These are phyloP conservation scores for Penicillium sp. DNA, from an alignment of 2,329 filamentous ascomycete species.

Conservation along the genomic window DNA sequence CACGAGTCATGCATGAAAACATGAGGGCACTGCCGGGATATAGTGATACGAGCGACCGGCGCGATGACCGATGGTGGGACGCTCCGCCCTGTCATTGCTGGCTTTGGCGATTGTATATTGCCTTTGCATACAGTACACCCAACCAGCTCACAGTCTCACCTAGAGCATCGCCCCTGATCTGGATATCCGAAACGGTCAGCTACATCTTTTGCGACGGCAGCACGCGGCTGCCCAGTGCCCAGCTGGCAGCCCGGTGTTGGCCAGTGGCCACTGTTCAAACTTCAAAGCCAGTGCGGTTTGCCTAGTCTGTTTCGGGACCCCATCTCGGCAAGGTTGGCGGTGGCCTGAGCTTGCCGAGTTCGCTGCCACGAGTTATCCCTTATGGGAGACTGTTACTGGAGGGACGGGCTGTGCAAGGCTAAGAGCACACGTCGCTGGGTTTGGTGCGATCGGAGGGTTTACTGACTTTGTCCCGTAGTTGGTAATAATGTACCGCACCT, in stretches of 20 bases:
- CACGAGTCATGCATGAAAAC: background rate
- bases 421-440: background rate
- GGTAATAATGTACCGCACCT: no score
- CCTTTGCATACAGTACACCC: no score
- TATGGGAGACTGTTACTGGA: no score
- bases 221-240: background rate
- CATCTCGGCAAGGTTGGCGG: slow-evolving; percentile 14
- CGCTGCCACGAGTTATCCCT: slow-evolving; percentile 1
- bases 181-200: background rate
- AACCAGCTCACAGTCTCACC: background rate
- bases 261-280: background rate
- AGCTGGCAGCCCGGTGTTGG: no score
- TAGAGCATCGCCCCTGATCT: background rate
- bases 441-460: no score
- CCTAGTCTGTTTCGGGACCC: slow-evolving; percentile 5
- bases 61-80: slow-evolving; percentile 9
- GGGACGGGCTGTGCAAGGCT: background rate
- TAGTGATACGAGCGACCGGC: background rate
- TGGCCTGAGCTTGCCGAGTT: slow-evolving; percentile 15
- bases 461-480: no score
- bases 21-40: background rate
- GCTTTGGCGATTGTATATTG: background rate
- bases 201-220: background rate
- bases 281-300: no score
- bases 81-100: background rate